These are phyloP conservation scores for Diplosphaera chodatii DNA, from an alignment of 139 green algal species.

Conservation along the genomic window DNA sequence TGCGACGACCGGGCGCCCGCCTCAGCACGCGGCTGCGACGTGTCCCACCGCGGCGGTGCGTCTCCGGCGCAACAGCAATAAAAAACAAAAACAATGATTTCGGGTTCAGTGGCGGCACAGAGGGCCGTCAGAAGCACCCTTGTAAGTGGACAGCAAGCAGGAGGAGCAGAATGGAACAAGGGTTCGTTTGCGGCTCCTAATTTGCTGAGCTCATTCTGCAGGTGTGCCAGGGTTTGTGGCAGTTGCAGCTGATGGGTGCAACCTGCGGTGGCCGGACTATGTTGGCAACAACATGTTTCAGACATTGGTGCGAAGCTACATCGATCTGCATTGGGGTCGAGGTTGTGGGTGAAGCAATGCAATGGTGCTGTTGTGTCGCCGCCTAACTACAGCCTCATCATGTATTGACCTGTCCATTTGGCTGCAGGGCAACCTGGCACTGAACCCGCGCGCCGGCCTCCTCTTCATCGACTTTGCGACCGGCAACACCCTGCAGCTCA, in stretches of 20 bases:
- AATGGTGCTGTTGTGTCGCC: too few relatives aligned
- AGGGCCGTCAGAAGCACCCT: too few relatives aligned
- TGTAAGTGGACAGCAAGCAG: too few relatives aligned
- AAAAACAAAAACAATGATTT: too few relatives aligned
- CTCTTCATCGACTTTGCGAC: conserved; percentile 27
- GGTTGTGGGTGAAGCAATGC: not conserved
- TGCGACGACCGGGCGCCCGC: not conserved
- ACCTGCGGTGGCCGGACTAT: conserved; percentile 27
- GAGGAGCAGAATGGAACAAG: too few relatives aligned
- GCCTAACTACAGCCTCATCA: too few relatives aligned
- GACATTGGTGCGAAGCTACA: conserved; percentile 9
- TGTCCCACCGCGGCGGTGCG: conserved; percentile 24
- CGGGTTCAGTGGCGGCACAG: too few relatives aligned
- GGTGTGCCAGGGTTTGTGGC: conserved; percentile 20
- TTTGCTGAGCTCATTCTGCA: too few relatives aligned
- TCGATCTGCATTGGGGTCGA: too few relatives aligned
- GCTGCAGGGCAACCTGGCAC: conserved; percentile 19
- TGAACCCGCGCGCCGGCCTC: conserved; percentile 8
- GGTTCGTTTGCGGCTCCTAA: too few relatives aligned
- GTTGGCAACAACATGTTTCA: conserved; percentile 30
- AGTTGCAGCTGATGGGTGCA: not conserved
- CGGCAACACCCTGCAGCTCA: conserved; percentile 14
- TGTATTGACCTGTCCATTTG: too few relatives aligned
- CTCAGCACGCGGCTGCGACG: conserved; percentile 6
- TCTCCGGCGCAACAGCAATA: too few relatives aligned